phyloP scores from a whole-genome alignment of 805 yeast species.

The Candida sakaeoensis region DNA sequence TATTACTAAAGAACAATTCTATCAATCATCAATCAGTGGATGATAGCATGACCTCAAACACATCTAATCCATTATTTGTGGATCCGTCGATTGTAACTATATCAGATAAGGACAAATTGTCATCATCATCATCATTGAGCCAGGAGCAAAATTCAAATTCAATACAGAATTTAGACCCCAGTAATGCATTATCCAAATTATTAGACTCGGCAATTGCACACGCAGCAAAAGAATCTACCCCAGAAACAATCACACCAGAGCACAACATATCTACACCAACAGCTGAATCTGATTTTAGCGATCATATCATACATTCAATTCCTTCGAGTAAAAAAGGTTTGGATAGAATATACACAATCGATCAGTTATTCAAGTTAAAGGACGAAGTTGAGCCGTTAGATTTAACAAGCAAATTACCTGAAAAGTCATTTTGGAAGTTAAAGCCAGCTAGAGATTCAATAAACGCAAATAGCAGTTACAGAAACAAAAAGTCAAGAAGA shows the following conservation, averaged over 20 bases:
- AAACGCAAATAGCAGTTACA: conserved; percentile 10
- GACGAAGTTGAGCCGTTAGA: conserved; percentile 32
- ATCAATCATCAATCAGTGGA: neutral
- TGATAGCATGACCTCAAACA: neutral
- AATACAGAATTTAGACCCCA: conserved; percentile 23
- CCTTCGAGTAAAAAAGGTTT: conserved; percentile 8
- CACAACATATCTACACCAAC: neutral
- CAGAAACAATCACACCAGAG: conserved; percentile 18
- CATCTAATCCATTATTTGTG: conserved; percentile 20
- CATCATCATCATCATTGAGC: neutral
- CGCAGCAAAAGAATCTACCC: conserved; percentile 43
- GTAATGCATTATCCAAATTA: conserved; percentile 37
- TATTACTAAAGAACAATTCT: too few relatives aligned
- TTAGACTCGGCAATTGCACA: conserved; percentile 46
- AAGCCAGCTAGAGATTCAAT: neutral
- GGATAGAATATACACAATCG: conserved; percentile 21
- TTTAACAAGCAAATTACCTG: conserved; percentile 38
- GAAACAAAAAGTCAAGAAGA: conserved; percentile 14
- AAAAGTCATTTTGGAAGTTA: conserved; percentile 47
- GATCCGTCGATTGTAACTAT: conserved; percentile 31
- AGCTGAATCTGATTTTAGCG: neutral
- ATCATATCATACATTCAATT: conserved; percentile 1
- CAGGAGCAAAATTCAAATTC: conserved; percentile 1
- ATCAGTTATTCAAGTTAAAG: conserved; percentile 27
- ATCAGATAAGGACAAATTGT: conserved; percentile 4